Base-by-base conservation (phyloP, 257 asterid genomes). In the Catharanthus roseus region DNA sequence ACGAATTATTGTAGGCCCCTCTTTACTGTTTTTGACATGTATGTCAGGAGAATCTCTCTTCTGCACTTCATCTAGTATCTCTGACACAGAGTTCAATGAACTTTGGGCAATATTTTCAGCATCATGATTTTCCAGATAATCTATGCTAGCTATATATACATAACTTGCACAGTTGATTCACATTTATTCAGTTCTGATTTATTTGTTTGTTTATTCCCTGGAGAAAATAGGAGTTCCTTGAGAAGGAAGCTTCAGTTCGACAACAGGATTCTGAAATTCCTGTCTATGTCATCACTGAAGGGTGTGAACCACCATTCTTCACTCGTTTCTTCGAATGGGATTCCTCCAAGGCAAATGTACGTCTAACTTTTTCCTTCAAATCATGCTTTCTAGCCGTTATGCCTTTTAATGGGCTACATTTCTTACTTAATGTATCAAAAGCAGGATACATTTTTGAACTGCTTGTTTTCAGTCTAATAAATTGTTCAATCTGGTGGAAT, bases 281-380 rank as follows among this genome's bases (percentile, higher is more conserved):
- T n/a, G 75, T 86, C 63, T 89, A 84, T 79, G 77, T 86, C 42
- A 79, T 89, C 21, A 86, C 77, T 10, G 97, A 89, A 83, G 96
- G 93, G 57, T 80, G 81, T 58, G 97, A 92, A 72, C 97, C 97
- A 4, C 82, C 90, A 41, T 86, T 86, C 72, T 91, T 92, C 54
- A 92, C 96, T 62, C 85, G 84, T 44, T 88, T 88, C 79, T 91
- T 91, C 82, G 68, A 90, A 68, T 92, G 97, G 97, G 90, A 92
- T 79, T 75, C 90, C 70, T 74, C 76, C 44, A 91, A 89, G 78
- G 84, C 87, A 38, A 76, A 81, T 69, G 97, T 91, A 82, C 63
- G 89, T 71, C 19, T 19, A 50, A 2, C 26, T 7, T 65, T 58
- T 55, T 39, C 72, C 74, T 62, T 55, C 34, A 38, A 28, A 42